Percentiles rank a stretch among this genome's conserved stretches.
Evolutionary conservation across 805 yeast genomes (phyloP).

Genomic region (Yarrowia divulgata): DNA sequence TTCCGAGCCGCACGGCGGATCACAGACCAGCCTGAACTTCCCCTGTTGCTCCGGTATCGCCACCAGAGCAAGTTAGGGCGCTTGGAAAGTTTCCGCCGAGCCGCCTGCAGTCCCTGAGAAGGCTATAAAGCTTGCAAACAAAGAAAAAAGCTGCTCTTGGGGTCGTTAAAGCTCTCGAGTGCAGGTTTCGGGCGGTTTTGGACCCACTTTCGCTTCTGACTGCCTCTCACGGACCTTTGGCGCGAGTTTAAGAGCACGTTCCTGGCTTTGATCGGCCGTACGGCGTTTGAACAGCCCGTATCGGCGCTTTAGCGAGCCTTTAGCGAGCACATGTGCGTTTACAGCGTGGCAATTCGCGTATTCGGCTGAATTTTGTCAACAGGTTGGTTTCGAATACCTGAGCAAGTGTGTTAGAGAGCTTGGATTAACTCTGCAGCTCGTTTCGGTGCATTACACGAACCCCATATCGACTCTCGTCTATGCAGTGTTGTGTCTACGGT

Average conservation of each 20-base stretch:
- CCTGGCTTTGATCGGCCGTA: not conserved
- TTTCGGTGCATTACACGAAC: too few relatives aligned
- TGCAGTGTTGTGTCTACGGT: too few relatives aligned
- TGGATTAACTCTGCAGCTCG: too few relatives aligned
- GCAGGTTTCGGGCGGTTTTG: not conserved
- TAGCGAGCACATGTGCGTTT: not conserved
- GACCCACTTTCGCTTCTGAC: conserved; percentile 5
- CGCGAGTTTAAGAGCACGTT: not conserved
- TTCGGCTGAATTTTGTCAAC: too few relatives aligned
- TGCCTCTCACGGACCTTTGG: not conserved
- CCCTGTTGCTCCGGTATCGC: not conserved
- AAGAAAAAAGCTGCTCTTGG: not conserved
- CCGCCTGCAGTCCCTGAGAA: not conserved
- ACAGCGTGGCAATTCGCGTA: not conserved
- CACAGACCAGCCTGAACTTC: not conserved
- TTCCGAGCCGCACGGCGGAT: conserved; percentile 24
- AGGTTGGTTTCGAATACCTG: too few relatives aligned
- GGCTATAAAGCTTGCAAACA: not conserved
- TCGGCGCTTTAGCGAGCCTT: not conserved
- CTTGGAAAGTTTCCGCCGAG: not conserved
- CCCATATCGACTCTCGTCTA: too few relatives aligned
- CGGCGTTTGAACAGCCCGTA: not conserved
- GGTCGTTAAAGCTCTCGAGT: not conserved
- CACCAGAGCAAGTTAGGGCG: not conserved
- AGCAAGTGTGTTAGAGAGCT: too few relatives aligned